Percentiles rank a stretch among this genome's conserved stretches.
Evolutionary conservation across 2,329 filamentous ascomycete genomes (phyloP).

Genomic region (Botrytis cinerea): DNA sequence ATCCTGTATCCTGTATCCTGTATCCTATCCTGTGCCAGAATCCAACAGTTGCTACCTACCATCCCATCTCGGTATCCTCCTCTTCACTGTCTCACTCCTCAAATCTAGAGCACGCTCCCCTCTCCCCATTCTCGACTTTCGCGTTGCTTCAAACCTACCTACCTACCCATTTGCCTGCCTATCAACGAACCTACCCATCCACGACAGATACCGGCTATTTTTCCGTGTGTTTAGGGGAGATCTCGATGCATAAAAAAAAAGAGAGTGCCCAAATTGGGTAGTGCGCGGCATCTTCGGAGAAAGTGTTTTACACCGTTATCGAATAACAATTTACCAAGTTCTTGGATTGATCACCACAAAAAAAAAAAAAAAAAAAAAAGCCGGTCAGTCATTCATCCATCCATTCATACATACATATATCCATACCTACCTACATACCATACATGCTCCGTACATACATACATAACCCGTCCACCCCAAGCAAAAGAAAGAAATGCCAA

Average conservation of each 20-base stretch:
- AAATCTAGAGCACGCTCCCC: neutral
- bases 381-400: neutral
- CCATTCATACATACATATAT: no score
- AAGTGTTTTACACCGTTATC: neutral
- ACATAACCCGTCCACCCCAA: neutral
- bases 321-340: neutral
- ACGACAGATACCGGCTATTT: neutral
- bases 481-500: neutral
- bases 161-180: no score
- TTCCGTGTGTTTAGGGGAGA: neutral
- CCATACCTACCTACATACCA: no score
- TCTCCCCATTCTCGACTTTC: neutral
- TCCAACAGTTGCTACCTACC: neutral
- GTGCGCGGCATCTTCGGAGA: constrained; percentile 5
- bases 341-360: neutral
- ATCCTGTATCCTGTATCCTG: neutral
- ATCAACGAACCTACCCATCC: neutral
- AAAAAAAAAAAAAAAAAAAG: neutral
- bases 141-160: neutral
- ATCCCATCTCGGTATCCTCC: neutral
- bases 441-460: no score
- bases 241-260: neutral
- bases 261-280: neutral
- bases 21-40: neutral
- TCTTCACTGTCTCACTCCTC: neutral